These are phyloP conservation scores for Osmozyma mogii DNA, from an alignment of 805 yeast species.

Conservation along the genomic window DNA sequence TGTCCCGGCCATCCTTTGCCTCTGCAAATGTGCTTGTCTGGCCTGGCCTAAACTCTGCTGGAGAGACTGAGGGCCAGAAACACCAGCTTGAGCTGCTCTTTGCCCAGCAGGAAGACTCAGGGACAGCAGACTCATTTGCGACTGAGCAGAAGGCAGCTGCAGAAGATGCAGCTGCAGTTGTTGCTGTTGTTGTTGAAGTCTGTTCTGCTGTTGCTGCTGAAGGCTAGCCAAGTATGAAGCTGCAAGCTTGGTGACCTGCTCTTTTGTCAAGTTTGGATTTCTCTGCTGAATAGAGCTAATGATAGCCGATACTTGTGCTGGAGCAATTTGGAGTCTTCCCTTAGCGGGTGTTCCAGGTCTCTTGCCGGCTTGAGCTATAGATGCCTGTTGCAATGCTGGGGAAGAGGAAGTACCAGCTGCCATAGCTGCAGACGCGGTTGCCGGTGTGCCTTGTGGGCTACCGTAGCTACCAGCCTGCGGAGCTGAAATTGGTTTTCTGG, in stretches of 20 bases:
- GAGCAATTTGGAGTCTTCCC: conserved; percentile 39
- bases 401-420: too few species aligned
- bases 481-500: conserved; percentile 1
- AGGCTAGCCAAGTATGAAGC: conserved; percentile 54
- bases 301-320: conserved; percentile 59
- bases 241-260: conserved; percentile 59
- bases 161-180: conserved; percentile 12
- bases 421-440: not conserved
- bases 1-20: conserved; percentile 8
- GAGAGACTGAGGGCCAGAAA: conserved; percentile 1
- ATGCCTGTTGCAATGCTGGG: not conserved
- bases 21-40: conserved; percentile 8
- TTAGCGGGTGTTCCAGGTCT: conserved; percentile 10
- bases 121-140: not conserved
- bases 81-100: too few species aligned
- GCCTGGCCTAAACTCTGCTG: conserved; percentile 8
- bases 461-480: not conserved
- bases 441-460: not conserved
- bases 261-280: conserved; percentile 54
- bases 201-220: conserved; percentile 44
- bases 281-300: conserved; percentile 58
- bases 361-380: conserved; percentile 2
- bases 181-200: conserved; percentile 13
- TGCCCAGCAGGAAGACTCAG: not conserved
- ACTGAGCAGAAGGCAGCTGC: conserved; percentile 16